Conservation (phyloP, 2,329 filamentous ascomycete species). For the Plenodomus lindquistii region DNA sequence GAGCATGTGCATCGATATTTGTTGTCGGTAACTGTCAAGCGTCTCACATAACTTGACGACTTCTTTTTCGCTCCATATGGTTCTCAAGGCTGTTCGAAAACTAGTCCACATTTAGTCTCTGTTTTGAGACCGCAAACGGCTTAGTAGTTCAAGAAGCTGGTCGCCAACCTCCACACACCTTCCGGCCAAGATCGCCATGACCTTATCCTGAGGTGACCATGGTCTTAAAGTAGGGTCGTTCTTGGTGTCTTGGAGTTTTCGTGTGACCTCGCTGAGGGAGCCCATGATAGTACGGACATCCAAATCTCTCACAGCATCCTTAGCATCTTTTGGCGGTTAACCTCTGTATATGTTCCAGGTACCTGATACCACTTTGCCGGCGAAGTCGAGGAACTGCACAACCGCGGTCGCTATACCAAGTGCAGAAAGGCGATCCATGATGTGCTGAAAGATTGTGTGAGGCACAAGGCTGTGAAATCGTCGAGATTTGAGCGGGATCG, state of each 20-base stretch:
- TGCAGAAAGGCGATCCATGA: constrained; percentile 6
- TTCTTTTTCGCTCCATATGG: constrained; percentile 8
- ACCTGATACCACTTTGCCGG: constrained; percentile 1
- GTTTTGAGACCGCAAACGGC: neutral
- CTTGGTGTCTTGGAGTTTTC: neutral
- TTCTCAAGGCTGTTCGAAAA: constrained; percentile 5
- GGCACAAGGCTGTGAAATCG: too few species aligned
- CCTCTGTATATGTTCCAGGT: constrained; percentile 4
- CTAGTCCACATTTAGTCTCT: constrained; percentile 3
- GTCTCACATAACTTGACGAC: neutral
- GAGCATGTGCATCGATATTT: constrained; percentile 9
- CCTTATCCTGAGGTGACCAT: neutral
- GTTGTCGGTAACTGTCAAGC: constrained; percentile 10
- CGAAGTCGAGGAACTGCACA: constrained; percentile 14
- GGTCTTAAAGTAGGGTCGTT: neutral
- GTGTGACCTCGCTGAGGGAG: neutral
- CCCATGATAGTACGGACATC: neutral
- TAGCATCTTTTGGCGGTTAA: neutral
- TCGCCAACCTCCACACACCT: neutral
- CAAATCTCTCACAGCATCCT: neutral
- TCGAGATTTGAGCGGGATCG: too few species aligned
- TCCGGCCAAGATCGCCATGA: neutral
- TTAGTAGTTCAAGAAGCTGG: neutral
- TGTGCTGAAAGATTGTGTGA: too few species aligned
- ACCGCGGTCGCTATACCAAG: constrained; percentile 2